A percentile compares a stretch with the other conserved stretches of the same genome.
These are phyloP conservation scores for Lactarius akahatsu DNA, from an alignment of 768 basidiomycete species.

Conservation along the genomic window DNA sequence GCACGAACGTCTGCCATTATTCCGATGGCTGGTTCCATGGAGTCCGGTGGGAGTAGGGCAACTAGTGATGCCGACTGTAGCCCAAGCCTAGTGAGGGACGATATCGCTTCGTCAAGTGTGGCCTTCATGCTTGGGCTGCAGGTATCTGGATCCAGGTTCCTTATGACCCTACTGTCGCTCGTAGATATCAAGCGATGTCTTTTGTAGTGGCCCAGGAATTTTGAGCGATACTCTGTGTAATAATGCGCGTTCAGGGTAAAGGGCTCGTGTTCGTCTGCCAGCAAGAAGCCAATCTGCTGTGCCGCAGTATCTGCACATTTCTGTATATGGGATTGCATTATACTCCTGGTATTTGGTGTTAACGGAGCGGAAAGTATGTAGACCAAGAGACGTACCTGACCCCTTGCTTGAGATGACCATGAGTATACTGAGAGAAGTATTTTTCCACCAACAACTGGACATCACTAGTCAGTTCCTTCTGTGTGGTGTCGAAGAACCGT, in stretches of 20 bases:
- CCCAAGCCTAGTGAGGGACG: slow-evolving; percentile 42
- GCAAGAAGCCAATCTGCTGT: slow-evolving; percentile 18
- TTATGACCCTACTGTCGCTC: neutral
- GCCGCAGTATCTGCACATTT: slow-evolving; percentile 4
- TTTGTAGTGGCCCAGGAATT: slow-evolving; percentile 53
- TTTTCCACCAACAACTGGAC: slow-evolving; percentile 26
- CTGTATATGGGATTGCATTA: slow-evolving; percentile 18
- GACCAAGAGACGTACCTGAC: slow-evolving; percentile 19
- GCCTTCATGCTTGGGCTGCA: neutral
- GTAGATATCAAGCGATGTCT: slow-evolving; percentile 28
- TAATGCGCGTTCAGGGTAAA: slow-evolving; percentile 33
- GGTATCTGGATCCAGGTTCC: neutral
- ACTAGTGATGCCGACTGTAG: slow-evolving; percentile 43
- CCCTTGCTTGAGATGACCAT: slow-evolving; percentile 28
- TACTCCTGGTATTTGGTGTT: slow-evolving; percentile 2
- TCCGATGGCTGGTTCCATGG: slow-evolving; percentile 51
- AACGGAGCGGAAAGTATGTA: neutral
- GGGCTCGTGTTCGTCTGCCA: slow-evolving; percentile 26
- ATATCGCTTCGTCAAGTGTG: slow-evolving; percentile 34
- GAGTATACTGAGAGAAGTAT: slow-evolving; percentile 30
- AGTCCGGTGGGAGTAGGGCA: slow-evolving; percentile 50
- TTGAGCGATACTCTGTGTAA: slow-evolving; percentile 38
- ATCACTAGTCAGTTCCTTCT: slow-evolving; percentile 23
- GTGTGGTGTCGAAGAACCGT: slow-evolving; percentile 28
- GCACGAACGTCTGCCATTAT: slow-evolving; percentile 74